Evolutionary conservation across 805 yeast species (phyloP).

Genomic region (Candida verbasci): DNA sequence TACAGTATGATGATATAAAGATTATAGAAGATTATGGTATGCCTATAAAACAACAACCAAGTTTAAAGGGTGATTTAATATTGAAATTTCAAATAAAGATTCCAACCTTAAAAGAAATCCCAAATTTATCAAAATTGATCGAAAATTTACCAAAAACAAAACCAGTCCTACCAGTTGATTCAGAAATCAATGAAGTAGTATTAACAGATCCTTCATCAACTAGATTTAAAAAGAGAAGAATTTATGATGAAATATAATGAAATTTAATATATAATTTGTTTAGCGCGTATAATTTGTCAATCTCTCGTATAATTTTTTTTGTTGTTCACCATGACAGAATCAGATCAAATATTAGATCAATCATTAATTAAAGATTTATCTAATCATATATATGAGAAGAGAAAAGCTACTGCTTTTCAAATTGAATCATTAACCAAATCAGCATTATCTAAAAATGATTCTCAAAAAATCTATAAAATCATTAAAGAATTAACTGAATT

Average conservation of each 20-base stretch:
- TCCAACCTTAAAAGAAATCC: slow-evolving; percentile 18
- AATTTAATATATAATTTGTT: neutral
- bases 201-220: neutral
- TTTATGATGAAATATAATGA: neutral
- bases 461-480: slow-evolving; percentile 53
- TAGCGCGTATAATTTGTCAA: neutral
- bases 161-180: neutral
- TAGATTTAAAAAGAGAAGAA: neutral
- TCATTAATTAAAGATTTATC: slow-evolving; percentile 39
- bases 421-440: slow-evolving; percentile 74
- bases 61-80: slow-evolving; percentile 30
- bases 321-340: slow-evolving; percentile 11
- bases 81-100: slow-evolving; percentile 35
- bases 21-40: slow-evolving; percentile 52
- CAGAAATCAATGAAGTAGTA: neutral
- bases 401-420: slow-evolving; percentile 51
- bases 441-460: slow-evolving; percentile 56
- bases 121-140: slow-evolving; percentile 3
- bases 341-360: slow-evolving; percentile 28
- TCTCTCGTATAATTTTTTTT: neutral
- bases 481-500: slow-evolving; percentile 76
- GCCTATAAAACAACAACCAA: slow-evolving; percentile 39
- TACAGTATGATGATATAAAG: slow-evolving; percentile 46
- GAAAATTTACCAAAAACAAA: slow-evolving; percentile 5
- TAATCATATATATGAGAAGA: slow-evolving; percentile 42